These are phyloP conservation scores for Candida verbasci DNA, from an alignment of 805 yeast species.

Conservation along the genomic window DNA sequence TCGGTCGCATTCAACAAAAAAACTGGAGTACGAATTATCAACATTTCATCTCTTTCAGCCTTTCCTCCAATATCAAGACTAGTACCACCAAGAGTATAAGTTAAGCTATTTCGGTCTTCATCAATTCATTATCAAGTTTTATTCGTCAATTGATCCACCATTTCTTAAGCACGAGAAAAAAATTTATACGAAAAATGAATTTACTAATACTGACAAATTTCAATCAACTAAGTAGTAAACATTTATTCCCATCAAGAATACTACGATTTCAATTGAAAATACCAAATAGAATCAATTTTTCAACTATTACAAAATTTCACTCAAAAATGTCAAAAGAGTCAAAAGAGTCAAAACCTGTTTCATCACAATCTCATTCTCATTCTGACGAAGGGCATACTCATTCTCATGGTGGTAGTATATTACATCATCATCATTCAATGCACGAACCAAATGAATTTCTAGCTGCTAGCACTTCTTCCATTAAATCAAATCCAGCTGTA, in stretches of 20 bases:
- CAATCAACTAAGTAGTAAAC: background rate
- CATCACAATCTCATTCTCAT: slow-evolving; percentile 3
- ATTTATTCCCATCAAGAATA: background rate
- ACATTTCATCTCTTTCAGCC: too few relatives aligned
- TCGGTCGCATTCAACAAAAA: background rate
- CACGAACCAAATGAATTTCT: slow-evolving; percentile 43
- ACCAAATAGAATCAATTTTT: background rate
- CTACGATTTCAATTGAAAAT: slow-evolving; percentile 1
- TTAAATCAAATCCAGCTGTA: slow-evolving; percentile 70
- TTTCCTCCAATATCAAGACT: too few relatives aligned
- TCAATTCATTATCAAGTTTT: too few relatives aligned
- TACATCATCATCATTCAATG: slow-evolving; percentile 44
- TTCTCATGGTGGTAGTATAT: slow-evolving; percentile 15
- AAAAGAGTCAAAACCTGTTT: background rate
- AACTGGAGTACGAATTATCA: background rate
- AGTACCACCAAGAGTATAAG: too few relatives aligned
- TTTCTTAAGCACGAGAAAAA: background rate
- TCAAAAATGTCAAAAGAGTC: background rate
- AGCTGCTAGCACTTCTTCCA: slow-evolving; percentile 19
- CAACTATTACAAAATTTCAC: background rate
- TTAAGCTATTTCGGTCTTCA: too few relatives aligned
- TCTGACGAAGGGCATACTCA: slow-evolving; percentile 9
- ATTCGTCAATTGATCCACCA: background rate
- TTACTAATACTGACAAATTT: background rate
- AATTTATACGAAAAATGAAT: background rate